These are phyloP conservation scores for Spiromyces aspiralis DNA, from an alignment of 371 early-diverging fungal species.

Conservation along the genomic window DNA sequence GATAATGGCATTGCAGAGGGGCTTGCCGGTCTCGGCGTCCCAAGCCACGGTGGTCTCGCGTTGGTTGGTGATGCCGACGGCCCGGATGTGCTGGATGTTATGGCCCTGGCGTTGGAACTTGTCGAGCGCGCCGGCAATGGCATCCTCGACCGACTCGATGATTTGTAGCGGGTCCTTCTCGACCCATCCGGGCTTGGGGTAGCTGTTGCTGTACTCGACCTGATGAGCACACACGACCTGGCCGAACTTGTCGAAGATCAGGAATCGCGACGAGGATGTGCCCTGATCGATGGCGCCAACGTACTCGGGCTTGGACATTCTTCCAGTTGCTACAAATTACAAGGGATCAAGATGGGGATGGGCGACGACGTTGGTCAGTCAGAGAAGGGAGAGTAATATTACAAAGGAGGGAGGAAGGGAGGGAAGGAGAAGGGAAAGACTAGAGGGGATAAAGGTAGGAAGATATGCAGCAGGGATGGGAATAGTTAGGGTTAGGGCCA, in stretches of 20 bases:
- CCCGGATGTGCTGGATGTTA: constrained; percentile 43
- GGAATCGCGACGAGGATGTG: constrained; percentile 82
- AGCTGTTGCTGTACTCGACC: constrained; percentile 63
- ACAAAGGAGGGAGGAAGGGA: no score
- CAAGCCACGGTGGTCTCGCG: constrained; percentile 88
- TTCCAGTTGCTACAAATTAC: no score
- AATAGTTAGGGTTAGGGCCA: no score
- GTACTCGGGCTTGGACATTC: constrained; percentile 13
- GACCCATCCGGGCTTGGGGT: constrained; percentile 76
- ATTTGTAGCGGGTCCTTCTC: constrained; percentile 79
- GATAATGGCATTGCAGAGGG: constrained; percentile 79
- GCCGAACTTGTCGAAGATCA: constrained; percentile 75
- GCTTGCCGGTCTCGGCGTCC: constrained; percentile 67
- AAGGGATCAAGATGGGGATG: no score
- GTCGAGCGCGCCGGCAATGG: constrained; percentile 49
- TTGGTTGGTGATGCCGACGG: constrained; percentile 91
- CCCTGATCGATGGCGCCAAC: constrained; percentile 93
- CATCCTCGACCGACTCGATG: constrained; percentile 46
- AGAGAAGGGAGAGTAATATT: no score
- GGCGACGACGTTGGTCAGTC: no score
- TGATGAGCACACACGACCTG: constrained; percentile 60
- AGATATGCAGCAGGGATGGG: no score
- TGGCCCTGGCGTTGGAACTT: constrained; percentile 48
- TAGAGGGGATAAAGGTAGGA: no score
- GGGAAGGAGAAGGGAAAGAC: no score